Percentiles rank a stretch among this genome's conserved stretches.
Evolutionary conservation across 306 rosid species (phyloP).

Genomic region (Datisca glomerata): DNA sequence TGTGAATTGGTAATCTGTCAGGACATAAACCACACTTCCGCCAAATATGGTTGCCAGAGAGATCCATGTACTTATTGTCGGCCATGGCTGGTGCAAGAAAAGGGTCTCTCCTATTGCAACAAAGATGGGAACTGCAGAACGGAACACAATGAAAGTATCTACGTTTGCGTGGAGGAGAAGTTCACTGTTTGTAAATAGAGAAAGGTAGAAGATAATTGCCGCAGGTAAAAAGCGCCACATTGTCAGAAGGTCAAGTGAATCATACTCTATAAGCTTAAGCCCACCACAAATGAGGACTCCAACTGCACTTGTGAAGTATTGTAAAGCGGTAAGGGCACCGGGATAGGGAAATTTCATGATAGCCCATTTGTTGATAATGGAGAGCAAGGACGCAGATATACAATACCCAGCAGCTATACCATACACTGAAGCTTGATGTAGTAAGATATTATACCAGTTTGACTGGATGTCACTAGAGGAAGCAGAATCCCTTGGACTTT

Average conservation of each 20-base stretch:
- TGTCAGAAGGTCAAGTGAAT: constrained; percentile 39
- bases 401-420: constrained; percentile 84
- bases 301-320: constrained; percentile 73
- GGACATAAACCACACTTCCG: constrained; percentile 64
- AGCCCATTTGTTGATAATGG: constrained; percentile 92
- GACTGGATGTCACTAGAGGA: constrained; percentile 17
- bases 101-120: constrained; percentile 84
- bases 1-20: constrained; percentile 70
- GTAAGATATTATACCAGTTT: constrained; percentile 28
- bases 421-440: constrained; percentile 49
- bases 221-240: constrained; percentile 84
- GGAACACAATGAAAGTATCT: constrained; percentile 76
- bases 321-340: constrained; percentile 72
- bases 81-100: constrained; percentile 78
- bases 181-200: constrained; percentile 81
- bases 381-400: constrained; percentile 75
- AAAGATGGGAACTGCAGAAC: constrained; percentile 62
- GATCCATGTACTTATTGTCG: constrained; percentile 46
- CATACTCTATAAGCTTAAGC: constrained; percentile 48
- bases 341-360: constrained; percentile 88
- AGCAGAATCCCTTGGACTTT: constrained; percentile 17
- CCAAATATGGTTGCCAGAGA: constrained; percentile 62
- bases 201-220: constrained; percentile 64
- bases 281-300: constrained; percentile 55
- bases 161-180: constrained; percentile 83